Conservation (phyloP, 257 asterid genomes). For the Solanum gandarillasii region DNA sequence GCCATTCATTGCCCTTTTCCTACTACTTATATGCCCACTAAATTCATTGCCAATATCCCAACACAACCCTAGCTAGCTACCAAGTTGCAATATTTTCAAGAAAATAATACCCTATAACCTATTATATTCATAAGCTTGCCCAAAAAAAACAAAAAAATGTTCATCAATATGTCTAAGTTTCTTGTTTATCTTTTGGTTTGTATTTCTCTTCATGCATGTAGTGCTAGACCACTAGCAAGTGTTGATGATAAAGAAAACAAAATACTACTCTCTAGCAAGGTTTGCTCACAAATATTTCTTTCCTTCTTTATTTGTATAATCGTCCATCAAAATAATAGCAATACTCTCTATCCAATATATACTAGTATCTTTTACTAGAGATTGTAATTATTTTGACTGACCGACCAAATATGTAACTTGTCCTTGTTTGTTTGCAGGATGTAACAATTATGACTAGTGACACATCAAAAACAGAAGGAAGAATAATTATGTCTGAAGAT, state of each 20-base stretch:
- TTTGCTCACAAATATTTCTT: neutral
- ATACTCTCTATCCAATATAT: neutral
- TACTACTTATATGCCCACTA: constrained; percentile 3
- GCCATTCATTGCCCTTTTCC: constrained; percentile 16
- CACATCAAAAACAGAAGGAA: neutral
- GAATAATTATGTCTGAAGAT: neutral
- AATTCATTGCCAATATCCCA: neutral
- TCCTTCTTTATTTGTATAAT: neutral
- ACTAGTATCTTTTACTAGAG: neutral
- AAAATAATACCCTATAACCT: neutral
- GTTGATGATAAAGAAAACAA: neutral
- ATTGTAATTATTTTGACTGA: neutral
- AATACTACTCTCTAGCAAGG: constrained; percentile 21
- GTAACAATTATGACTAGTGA: neutral
- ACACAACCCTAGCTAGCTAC: neutral
- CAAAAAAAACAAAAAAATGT: neutral
- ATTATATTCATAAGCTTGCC: neutral
- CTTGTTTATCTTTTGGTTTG: constrained; percentile 19
- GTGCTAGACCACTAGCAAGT: constrained; percentile 31
- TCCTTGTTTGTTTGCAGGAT: constrained; percentile 16
- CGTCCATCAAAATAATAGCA: neutral
- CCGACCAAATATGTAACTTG: neutral
- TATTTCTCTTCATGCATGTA: constrained; percentile 54
- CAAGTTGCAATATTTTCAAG: neutral
- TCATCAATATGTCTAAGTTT: constrained; percentile 21